Evolutionary conservation across 2,329 filamentous ascomycete genomes (phyloP).

Genomic region (Emmonsiellopsis sp.): DNA sequence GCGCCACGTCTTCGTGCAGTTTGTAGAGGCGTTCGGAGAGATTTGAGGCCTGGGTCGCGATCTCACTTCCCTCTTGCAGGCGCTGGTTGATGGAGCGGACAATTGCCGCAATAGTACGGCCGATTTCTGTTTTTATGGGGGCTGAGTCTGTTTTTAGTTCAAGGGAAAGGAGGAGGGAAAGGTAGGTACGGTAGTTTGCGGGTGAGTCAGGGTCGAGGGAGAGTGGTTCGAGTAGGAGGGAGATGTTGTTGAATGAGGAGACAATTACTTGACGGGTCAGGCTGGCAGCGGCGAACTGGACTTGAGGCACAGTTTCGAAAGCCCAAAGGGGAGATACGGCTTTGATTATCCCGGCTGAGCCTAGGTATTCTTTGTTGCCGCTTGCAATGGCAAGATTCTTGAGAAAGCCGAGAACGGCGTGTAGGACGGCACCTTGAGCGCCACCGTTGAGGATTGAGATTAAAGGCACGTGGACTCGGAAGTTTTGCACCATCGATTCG

Average conservation of each 20-base stretch:
- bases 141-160: conserved; percentile 34
- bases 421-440: conserved; percentile 31
- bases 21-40: conserved; percentile 21
- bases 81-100: conserved; percentile 13
- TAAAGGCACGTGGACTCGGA: conserved; percentile 31
- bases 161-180: conserved; percentile 32
- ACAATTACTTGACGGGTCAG: conserved; percentile 31
- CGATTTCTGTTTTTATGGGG: conserved; percentile 38
- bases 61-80: conserved; percentile 4
- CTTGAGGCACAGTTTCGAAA: conserved; percentile 33
- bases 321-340: conserved; percentile 30
- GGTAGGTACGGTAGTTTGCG: conserved; percentile 24
- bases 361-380: conserved; percentile 30
- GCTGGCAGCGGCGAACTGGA: conserved; percentile 35
- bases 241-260: conserved; percentile 28
- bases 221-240: conserved; percentile 24
- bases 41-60: conserved; percentile 8
- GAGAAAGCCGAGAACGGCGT: conserved; percentile 36
- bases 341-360: conserved; percentile 29
- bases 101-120: conserved; percentile 36
- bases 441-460: conserved; percentile 30
- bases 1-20: conserved; percentile 26
- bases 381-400: conserved; percentile 39
- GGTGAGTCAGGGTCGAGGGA: conserved; percentile 21
- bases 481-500: conserved; percentile 27